Base-by-base conservation (phyloP, 257 asterid species). In the Euphrasia confusa region DNA sequence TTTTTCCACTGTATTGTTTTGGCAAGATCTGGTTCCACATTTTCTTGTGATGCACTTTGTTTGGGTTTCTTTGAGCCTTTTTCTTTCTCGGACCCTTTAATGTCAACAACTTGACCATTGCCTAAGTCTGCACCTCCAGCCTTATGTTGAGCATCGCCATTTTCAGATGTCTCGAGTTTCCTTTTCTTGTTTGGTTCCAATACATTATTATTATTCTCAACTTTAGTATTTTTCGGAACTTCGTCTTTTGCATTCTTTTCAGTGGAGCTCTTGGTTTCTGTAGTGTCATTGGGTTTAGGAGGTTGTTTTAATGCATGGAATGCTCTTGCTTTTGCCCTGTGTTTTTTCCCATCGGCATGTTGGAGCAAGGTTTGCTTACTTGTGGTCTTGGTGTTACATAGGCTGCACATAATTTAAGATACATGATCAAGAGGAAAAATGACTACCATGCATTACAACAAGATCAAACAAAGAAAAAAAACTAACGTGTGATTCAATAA, bases 321-420 rank as follows among this genome's bases (percentile, higher is more conserved):
- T 42, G 83, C 97, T 67, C 92, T 80, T 68, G 96, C 94, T 74
- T 87, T 92, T 42, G 91, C 97, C 73, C 90, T 82, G 72, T 92
- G 99, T 68, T 87, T 92, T 69, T 89, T 92, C 30, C 96, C 97
- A 18, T 92, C 99, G 55, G 95, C 97, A 80, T 92, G 99, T 69
- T 75, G 84, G 69, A 84, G 89, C 77, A 92, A 77, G 57, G 99
- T 72, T 78, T 92, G 99, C 87, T 83, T 79, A 72, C 97, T 92
- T 56, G 99, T 86, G 65, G 96, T 88, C 35, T 69, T 84, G 72
- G 95, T 83, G 73, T 92, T 87, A 71, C 99, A 92, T 37, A 92
- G 81, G 79, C 97, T 92, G 84, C 77, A 81, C 14, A 57, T 35
- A 68, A 14, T 2, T 15, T 14, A 27, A 71, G 18, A 58, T 63